phyloP scores from a whole-genome alignment of 257 asterid species.

The Craterostigma plantagineum region DNA sequence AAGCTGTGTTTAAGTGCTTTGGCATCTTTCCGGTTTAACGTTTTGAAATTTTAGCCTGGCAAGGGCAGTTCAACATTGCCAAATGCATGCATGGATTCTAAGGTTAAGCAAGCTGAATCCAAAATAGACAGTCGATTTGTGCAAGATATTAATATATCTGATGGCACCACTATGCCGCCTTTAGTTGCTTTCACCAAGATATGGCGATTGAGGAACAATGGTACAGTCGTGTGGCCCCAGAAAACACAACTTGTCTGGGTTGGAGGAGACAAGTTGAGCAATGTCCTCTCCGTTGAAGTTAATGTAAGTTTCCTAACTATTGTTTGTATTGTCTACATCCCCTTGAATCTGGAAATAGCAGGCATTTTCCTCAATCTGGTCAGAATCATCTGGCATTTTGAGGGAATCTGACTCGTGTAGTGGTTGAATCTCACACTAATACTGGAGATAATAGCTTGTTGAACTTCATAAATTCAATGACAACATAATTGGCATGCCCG shows the following conservation, averaged over 20 bases:
- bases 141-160: slow-evolving; percentile 64
- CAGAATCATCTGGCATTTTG: too few relatives aligned
- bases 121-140: slow-evolving; percentile 62
- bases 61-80: slow-evolving; percentile 12
- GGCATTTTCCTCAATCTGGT: too few relatives aligned
- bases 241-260: slow-evolving; percentile 78
- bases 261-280: slow-evolving; percentile 65
- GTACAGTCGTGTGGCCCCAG: slow-evolving; percentile 51
- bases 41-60: slow-evolving; percentile 19
- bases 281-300: slow-evolving; percentile 28
- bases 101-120: slow-evolving; percentile 17
- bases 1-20: not conserved
- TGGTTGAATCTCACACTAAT: too few relatives aligned
- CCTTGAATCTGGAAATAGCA: not conserved
- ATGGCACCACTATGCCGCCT: slow-evolving; percentile 81
- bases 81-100: slow-evolving; percentile 17
- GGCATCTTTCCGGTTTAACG: not conserved
- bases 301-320: slow-evolving; percentile 22
- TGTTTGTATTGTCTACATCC: not conserved
- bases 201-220: slow-evolving; percentile 94
- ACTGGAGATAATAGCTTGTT: too few relatives aligned
- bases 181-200: slow-evolving; percentile 66
- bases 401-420: too few relatives aligned
- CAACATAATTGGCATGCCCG: too few relatives aligned
- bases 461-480: too few relatives aligned